phyloP scores from a whole-genome alignment of 495 filamentous ascomycete species.

The Penicillium maclennaniae region DNA sequence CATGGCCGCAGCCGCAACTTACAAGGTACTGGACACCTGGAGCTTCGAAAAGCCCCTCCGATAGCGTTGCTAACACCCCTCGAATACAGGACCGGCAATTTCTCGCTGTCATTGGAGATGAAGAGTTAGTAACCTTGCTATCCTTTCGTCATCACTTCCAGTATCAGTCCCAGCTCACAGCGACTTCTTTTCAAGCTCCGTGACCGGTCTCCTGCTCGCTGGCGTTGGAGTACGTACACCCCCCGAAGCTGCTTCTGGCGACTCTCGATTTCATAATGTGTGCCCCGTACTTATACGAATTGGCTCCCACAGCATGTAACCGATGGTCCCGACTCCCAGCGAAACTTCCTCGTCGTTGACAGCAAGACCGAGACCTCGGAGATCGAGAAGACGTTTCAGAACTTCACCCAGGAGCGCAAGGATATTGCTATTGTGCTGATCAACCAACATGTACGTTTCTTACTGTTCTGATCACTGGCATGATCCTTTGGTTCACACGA shows the following conservation, averaged over 20 bases:
- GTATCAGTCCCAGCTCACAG: not conserved
- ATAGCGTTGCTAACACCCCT: conserved; percentile 20
- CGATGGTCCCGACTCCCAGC: conserved; percentile 74
- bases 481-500: not conserved
- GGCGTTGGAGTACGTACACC: conserved; percentile 77
- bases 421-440: conserved; percentile 96
- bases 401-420: conserved; percentile 82
- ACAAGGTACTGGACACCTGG: conserved; percentile 34
- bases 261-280: not conserved
- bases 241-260: not conserved
- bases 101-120: conserved; percentile 95
- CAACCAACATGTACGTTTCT: conserved; percentile 83
- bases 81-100: conserved; percentile 76
- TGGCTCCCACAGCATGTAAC: conserved; percentile 61
- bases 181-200: conserved; percentile 62
- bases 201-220: conserved; percentile 89
- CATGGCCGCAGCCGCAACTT: conserved; percentile 39
- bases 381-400: conserved; percentile 89
- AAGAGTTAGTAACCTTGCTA: conserved; percentile 54
- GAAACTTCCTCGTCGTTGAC: conserved; percentile 97
- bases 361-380: conserved; percentile 79
- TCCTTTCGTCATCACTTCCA: not conserved
- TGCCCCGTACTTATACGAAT: not conserved
- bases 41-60: conserved; percentile 12
- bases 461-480: not conserved